Evolutionary conservation across 148 eudicot genomes (phyloP).

Genomic region (Cornus kousa): DNA sequence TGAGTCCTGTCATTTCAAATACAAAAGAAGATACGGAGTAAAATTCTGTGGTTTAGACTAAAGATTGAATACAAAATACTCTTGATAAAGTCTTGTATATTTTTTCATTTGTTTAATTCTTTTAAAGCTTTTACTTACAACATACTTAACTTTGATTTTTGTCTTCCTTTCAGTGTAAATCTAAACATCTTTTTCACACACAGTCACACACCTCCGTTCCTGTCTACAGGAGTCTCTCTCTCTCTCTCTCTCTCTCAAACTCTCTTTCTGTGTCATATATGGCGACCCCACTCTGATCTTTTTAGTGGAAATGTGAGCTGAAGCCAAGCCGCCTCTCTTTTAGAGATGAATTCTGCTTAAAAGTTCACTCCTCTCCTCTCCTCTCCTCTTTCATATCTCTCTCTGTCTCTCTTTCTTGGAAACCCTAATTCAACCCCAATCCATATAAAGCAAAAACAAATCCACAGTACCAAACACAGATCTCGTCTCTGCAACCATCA

Average conservation of each 20-base stretch:
- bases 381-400: not conserved
- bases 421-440: slow-evolving; percentile 30
- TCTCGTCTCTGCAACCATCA: not conserved
- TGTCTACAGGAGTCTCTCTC: not conserved
- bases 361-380: not conserved
- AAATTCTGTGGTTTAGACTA: no score
- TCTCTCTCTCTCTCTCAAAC: slow-evolving; percentile 10
- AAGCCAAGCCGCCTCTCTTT: slow-evolving; percentile 15
- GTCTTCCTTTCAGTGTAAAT: not conserved
- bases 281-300: slow-evolving; percentile 33
- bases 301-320: slow-evolving; percentile 34
- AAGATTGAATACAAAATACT: no score
- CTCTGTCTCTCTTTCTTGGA: slow-evolving; percentile 10
- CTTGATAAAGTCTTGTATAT: not conserved
- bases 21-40: no score
- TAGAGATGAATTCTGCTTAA: not conserved
- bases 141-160: no score
- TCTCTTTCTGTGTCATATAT: slow-evolving; percentile 11
- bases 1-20: no score
- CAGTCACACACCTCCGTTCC: not conserved
- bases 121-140: not conserved
- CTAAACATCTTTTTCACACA: not conserved
- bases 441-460: slow-evolving; percentile 11
- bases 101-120: not conserved
- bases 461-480: not conserved